Conservation (phyloP, 305 asterid genomes). For the Stenogyne calaminthoides region DNA sequence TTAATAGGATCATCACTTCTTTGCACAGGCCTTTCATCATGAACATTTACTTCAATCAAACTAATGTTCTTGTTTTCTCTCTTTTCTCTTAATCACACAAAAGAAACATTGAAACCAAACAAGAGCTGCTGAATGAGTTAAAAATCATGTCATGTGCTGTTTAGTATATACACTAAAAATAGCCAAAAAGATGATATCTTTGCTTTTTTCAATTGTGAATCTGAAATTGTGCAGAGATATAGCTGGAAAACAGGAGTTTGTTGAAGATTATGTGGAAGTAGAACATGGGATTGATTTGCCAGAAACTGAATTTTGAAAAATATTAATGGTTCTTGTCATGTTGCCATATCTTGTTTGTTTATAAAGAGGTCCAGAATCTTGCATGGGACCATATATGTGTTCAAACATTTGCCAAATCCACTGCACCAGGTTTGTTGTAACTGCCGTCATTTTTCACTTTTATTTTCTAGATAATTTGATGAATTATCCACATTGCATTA, state of each 20-base stretch:
- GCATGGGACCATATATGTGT: conserved; percentile 1
- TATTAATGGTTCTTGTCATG: background rate
- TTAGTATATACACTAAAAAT: background rate
- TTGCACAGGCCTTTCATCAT: conserved; percentile 39
- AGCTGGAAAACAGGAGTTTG: conserved; percentile 24
- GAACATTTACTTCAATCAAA: conserved; percentile 26
- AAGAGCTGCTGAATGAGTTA: conserved; percentile 27
- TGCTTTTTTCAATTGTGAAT: background rate
- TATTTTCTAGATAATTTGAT: background rate
- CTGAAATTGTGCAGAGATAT: background rate
- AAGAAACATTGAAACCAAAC: background rate
- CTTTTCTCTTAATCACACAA: background rate
- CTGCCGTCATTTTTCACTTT: conserved; percentile 21
- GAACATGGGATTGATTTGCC: conserved; percentile 6
- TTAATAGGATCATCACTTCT: conserved; percentile 32
- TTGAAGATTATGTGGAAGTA: background rate
- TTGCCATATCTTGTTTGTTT: conserved; percentile 20
- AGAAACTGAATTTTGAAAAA: conserved; percentile 13
- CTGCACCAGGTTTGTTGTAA: conserved; percentile 18
- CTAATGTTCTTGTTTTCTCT: background rate
- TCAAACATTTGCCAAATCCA: conserved; percentile 14
- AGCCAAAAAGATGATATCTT: conserved; percentile 22
- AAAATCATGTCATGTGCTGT: background rate
- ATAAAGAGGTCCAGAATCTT: conserved; percentile 35
- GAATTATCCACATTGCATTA: background rate